A percentile compares a stretch with the other conserved stretches of the same genome.
Conservation (phyloP, 768 basidiomycete genomes). For the Phaeolepiota aurea region DNA sequence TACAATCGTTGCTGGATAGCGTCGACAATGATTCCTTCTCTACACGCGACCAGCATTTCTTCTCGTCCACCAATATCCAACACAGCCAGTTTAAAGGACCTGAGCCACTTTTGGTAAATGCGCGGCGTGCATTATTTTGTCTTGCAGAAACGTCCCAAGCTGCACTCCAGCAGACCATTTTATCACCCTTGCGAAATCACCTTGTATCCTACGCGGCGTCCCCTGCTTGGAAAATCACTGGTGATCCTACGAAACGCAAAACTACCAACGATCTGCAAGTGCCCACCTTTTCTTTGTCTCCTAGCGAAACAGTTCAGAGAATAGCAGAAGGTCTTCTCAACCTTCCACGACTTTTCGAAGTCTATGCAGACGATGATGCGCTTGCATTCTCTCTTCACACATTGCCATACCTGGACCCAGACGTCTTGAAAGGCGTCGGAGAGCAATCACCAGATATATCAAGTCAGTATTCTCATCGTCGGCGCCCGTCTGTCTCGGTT, state of each 20-base stretch:
- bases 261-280: conserved; percentile 55
- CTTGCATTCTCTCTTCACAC: conserved; percentile 82
- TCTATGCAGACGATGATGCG: conserved; percentile 88
- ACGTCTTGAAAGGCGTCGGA: conserved; percentile 37
- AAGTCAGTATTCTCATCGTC: conserved; percentile 25
- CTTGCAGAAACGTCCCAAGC: conserved; percentile 72
- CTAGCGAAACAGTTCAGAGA: conserved; percentile 79
- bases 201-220: conserved; percentile 64
- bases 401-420: conserved; percentile 60
- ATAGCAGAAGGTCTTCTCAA: conserved; percentile 93
- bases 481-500: conserved; percentile 30
- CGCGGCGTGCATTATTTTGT: conserved; percentile 45
- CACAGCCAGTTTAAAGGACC: conserved; percentile 16
- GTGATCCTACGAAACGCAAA: conserved; percentile 38
- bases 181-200: conserved; percentile 72
- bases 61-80: conserved; percentile 22
- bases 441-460: conserved; percentile 29
- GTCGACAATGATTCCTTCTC: conserved; percentile 34
- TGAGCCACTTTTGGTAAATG: conserved; percentile 41
- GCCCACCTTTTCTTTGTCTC: conserved; percentile 90
- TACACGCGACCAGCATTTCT: conserved; percentile 12
- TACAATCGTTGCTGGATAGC: conserved; percentile 52
- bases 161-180: conserved; percentile 73
- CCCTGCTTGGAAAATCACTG: conserved; percentile 53
- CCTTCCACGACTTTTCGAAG: conserved; percentile 88